Percentiles rank a stretch among this genome's conserved stretches.
Conservation (phyloP, 106 monocot species). For the Ottelia alismoides region DNA sequence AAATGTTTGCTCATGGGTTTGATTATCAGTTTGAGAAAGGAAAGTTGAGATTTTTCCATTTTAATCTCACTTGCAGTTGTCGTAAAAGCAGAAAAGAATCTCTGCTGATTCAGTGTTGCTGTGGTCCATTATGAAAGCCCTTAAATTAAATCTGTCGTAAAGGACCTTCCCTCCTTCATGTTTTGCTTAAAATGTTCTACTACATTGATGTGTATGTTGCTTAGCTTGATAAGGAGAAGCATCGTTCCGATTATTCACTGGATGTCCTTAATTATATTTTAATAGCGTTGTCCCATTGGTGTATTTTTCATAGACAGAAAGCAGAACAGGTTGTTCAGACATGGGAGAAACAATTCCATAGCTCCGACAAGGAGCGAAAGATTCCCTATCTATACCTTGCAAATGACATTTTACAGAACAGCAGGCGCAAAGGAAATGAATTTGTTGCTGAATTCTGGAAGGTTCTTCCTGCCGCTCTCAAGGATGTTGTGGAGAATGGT, state of each 20-base stretch:
- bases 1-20: too few species aligned
- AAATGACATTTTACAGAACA: slow-evolving; percentile 97
- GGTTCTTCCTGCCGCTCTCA: slow-evolving; percentile 87
- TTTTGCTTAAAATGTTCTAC: not conserved
- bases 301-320: slow-evolving; percentile 89
- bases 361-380: slow-evolving; percentile 64
- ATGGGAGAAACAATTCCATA: slow-evolving; percentile 89
- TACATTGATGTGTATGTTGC: not conserved
- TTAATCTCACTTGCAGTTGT: too few species aligned
- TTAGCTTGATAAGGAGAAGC: not conserved
- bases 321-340: slow-evolving; percentile 93
- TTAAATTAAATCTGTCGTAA: too few species aligned
- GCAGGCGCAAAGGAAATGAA: slow-evolving; percentile 77
- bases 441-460: slow-evolving; percentile 98
- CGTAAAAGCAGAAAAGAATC: too few species aligned
- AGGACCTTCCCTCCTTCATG: not conserved
- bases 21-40: too few species aligned
- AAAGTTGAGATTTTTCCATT: too few species aligned
- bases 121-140: too few species aligned
- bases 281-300: slow-evolving; percentile 95
- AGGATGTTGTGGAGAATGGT: slow-evolving; percentile 65
- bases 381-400: slow-evolving; percentile 77
- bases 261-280: slow-evolving; percentile 25
- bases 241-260: not conserved
- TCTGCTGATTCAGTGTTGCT: too few species aligned